These are phyloP conservation scores for Komagataella kurtzmanii DNA, from an alignment of 805 yeast genomes.

Conservation along the genomic window DNA sequence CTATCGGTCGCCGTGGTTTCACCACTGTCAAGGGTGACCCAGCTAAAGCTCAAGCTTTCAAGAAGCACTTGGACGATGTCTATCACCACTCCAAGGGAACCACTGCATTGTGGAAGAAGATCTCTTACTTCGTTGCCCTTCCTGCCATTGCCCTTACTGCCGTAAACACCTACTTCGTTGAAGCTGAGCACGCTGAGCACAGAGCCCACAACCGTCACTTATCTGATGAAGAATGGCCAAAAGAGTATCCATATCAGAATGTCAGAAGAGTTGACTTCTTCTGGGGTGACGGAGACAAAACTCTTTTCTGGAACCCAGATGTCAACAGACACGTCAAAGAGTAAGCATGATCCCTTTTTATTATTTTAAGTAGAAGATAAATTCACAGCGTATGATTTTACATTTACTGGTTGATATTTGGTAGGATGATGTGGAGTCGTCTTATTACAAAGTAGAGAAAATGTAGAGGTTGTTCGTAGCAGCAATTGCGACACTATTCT, in stretches of 20 bases:
- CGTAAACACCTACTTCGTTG: slow-evolving; percentile 69
- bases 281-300: slow-evolving; percentile 99
- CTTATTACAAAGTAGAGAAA: slow-evolving; percentile 51
- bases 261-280: slow-evolving; percentile 77
- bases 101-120: slow-evolving; percentile 72
- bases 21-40: slow-evolving; percentile 26
- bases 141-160: slow-evolving; percentile 74
- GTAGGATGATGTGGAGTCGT: neutral
- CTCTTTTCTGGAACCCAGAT: slow-evolving; percentile 90
- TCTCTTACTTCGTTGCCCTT: slow-evolving; percentile 65
- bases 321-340: slow-evolving; percentile 66
- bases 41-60: slow-evolving; percentile 62
- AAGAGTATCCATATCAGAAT: slow-evolving; percentile 84
- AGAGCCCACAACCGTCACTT: slow-evolving; percentile 62
- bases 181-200: slow-evolving; percentile 84
- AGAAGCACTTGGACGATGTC: slow-evolving; percentile 45
- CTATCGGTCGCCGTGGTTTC: slow-evolving; percentile 19
- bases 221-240: slow-evolving; percentile 88
- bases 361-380: neutral
- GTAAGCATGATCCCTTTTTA: slow-evolving; percentile 16
- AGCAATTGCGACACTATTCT: slow-evolving; percentile 93
- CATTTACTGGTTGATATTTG: slow-evolving; percentile 1
- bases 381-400: slow-evolving; percentile 1
- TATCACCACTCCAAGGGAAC: slow-evolving; percentile 72
- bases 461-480: slow-evolving; percentile 92